These are phyloP conservation scores for Papiliotrema flavescens DNA, from an alignment of 1,284 basidiomycete genomes.

Conservation along the genomic window DNA sequence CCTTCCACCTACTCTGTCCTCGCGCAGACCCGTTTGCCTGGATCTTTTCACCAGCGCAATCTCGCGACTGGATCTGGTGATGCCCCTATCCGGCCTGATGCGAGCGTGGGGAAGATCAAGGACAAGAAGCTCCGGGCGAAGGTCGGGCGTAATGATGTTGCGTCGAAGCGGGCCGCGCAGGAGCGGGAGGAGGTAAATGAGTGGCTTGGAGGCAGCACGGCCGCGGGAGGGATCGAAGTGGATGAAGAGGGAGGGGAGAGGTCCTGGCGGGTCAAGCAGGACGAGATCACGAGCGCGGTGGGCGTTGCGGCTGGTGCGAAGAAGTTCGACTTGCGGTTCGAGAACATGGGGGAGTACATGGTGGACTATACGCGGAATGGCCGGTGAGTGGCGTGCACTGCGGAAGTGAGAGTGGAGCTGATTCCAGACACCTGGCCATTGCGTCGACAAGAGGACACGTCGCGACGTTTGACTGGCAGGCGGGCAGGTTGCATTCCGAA, in stretches of 20 bases:
- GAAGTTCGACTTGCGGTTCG: conserved; percentile 73
- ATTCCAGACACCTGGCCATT: conserved; percentile 71
- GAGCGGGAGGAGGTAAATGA: conserved; percentile 47
- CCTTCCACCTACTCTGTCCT: conserved; percentile 60
- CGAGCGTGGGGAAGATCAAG: conserved; percentile 51
- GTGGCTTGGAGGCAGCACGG: conserved; percentile 39
- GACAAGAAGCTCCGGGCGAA: conserved; percentile 72
- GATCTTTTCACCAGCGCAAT: conserved; percentile 33
- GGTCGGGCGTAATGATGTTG: conserved; percentile 58
- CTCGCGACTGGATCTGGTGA: conserved; percentile 29
- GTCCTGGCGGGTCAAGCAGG: conserved; percentile 84
- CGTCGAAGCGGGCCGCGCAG: conserved; percentile 35
- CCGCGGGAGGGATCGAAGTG: conserved; percentile 43
- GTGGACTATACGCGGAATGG: conserved; percentile 85
- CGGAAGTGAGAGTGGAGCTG: conserved; percentile 2
- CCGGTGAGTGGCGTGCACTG: conserved; percentile 55
- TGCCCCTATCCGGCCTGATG: conserved; percentile 26
- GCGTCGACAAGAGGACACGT: conserved; percentile 80
- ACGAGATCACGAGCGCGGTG: conserved; percentile 66
- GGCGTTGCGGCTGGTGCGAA: conserved; percentile 72
- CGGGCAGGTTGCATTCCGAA: conserved; percentile 80
- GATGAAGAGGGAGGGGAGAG: conserved; percentile 56
- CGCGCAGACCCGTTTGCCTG: conserved; percentile 36
- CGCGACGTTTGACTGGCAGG: conserved; percentile 94
- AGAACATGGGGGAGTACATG: conserved; percentile 67